phyloP scores from a whole-genome alignment of 306 rosid species.

The Erythrophleum fordii region DNA sequence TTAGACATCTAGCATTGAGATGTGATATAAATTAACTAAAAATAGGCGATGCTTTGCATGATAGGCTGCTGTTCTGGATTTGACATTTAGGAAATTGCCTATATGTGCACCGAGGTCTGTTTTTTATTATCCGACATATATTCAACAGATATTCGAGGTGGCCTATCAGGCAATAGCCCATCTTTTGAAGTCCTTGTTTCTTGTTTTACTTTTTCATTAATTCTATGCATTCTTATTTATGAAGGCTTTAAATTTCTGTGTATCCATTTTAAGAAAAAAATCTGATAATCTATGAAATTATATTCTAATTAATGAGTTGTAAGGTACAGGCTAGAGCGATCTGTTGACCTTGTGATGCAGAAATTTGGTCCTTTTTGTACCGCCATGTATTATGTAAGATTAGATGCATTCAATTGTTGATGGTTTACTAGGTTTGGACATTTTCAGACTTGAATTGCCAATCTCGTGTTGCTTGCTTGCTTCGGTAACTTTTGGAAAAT shows the following conservation, averaged over 20 bases:
- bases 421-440: background rate
- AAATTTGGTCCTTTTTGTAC: slow-evolving; percentile 18
- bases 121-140: background rate
- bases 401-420: background rate
- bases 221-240: slow-evolving; percentile 11
- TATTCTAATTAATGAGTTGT: background rate
- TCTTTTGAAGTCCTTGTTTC: background rate
- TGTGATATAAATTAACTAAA: slow-evolving; percentile 16
- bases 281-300: background rate
- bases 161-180: background rate
- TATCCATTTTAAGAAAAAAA: slow-evolving; percentile 1
- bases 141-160: background rate
- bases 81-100: slow-evolving; percentile 8
- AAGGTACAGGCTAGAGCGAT: slow-evolving; percentile 24
- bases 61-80: slow-evolving; percentile 11
- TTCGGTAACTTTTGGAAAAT: slow-evolving; percentile 2
- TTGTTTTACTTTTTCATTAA: background rate
- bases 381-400: background rate
- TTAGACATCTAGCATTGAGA: background rate
- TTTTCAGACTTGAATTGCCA: background rate
- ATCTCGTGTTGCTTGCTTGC: slow-evolving; percentile 5
- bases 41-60: slow-evolving; percentile 1
- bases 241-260: background rate
- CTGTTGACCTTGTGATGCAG: slow-evolving; percentile 13
- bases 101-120: background rate